phyloP scores from a whole-genome alignment of 2,329 filamentous ascomycete genomes.

The Diaporthe velutina region DNA sequence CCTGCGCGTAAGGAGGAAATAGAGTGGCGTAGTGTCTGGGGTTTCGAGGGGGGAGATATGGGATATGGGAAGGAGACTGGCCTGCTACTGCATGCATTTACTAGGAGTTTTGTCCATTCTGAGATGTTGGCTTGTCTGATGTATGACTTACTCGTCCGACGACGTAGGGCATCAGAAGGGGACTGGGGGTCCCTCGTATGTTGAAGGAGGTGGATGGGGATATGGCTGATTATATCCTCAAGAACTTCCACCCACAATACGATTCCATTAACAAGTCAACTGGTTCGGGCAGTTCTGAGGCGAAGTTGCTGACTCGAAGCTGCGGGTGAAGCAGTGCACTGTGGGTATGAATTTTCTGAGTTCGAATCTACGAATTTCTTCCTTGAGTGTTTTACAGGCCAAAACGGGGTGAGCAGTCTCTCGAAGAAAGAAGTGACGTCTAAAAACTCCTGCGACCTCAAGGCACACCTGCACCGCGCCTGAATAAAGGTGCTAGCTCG shows the following conservation, averaged over 20 bases:
- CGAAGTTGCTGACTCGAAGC: too few relatives aligned
- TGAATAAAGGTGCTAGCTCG: background rate
- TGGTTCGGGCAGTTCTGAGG: background rate
- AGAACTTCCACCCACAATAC: background rate
- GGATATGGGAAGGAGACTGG: background rate
- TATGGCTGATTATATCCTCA: background rate
- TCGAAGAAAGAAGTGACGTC: background rate
- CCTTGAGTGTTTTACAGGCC: background rate
- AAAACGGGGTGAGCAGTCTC: background rate
- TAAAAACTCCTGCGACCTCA: background rate
- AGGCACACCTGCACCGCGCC: background rate
- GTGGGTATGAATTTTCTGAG: background rate
- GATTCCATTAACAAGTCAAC: too few relatives aligned
- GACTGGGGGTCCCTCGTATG: background rate
- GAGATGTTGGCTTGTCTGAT: background rate
- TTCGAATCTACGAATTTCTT: background rate
- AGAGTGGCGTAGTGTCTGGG: background rate
- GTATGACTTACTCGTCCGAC: background rate
- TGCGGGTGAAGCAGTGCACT: background rate
- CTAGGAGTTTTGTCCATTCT: slow-evolving; percentile 15
- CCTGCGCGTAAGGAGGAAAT: background rate
- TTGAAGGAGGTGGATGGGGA: background rate
- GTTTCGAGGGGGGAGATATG: background rate
- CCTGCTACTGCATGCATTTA: slow-evolving; percentile 23
- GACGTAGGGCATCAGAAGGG: background rate